Evolutionary conservation across 1,284 basidiomycete species (phyloP).

Genomic region (Trichosporon ovoides): DNA sequence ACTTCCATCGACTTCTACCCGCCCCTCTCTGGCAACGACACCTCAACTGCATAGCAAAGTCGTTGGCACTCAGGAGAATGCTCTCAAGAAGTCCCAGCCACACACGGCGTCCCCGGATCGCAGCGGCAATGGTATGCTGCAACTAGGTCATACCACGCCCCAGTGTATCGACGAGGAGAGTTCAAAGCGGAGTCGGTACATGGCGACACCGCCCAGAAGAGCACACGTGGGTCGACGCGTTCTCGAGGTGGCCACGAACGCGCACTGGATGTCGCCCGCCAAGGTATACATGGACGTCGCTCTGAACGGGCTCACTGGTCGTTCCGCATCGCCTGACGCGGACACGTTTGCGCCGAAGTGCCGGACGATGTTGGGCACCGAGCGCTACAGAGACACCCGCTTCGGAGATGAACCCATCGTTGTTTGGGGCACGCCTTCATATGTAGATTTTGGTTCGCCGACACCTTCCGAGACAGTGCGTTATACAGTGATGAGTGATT

Average conservation of each 20-base stretch:
- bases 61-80: too few relatives aligned
- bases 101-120: too few relatives aligned
- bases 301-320: constrained; percentile 20
- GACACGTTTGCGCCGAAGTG: constrained; percentile 31
- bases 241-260: neutral
- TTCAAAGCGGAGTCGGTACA: neutral
- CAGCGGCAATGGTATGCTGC: too few relatives aligned
- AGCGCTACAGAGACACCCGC: constrained; percentile 41
- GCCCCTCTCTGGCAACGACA: too few relatives aligned
- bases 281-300: constrained; percentile 42
- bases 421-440: constrained; percentile 29
- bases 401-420: constrained; percentile 42
- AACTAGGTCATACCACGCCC: too few relatives aligned
- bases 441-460: constrained; percentile 19
- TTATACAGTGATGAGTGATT: neutral
- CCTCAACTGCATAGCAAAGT: too few relatives aligned
- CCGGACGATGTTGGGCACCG: constrained; percentile 42
- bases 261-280: constrained; percentile 16
- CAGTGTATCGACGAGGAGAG: too few relatives aligned
- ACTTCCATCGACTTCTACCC: too few relatives aligned
- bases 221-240: neutral
- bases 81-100: too few relatives aligned
- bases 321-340: constrained; percentile 10
- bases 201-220: neutral
- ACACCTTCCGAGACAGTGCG: constrained; percentile 1